These are phyloP conservation scores for Komagataea norvegica DNA, from an alignment of 1,139 yeast genomes.

Conservation along the genomic window DNA sequence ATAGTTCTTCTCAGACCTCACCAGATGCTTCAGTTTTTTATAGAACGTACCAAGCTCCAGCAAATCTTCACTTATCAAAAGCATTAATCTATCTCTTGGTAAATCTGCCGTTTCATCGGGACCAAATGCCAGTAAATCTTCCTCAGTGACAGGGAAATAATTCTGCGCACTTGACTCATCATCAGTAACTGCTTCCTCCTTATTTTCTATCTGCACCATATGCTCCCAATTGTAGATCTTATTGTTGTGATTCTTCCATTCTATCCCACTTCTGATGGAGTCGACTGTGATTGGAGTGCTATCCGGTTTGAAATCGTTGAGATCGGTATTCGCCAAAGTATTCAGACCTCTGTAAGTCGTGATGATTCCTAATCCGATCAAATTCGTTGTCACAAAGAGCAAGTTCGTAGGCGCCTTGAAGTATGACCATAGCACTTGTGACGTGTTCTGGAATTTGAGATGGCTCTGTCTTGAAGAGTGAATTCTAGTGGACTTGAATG, in stretches of 20 bases:
- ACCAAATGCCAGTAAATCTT: slow-evolving; percentile 4
- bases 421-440: slow-evolving; percentile 19
- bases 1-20: not conserved
- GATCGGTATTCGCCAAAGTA: slow-evolving; percentile 7
- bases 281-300: not conserved
- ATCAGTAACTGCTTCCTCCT: not conserved
- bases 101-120: slow-evolving; percentile 2
- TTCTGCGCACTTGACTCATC: not conserved
- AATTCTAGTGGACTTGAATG: slow-evolving; percentile 6
- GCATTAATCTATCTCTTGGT: slow-evolving; percentile 6
- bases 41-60: slow-evolving; percentile 1
- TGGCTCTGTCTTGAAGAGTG: not conserved
- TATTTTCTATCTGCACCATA: not conserved
- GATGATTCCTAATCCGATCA: slow-evolving; percentile 18
- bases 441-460: slow-evolving; percentile 4
- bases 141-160: slow-evolving; percentile 3
- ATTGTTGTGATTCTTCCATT: slow-evolving; percentile 4
- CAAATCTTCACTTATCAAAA: slow-evolving; percentile 3
- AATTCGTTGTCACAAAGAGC: slow-evolving; percentile 18
- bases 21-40: not conserved
- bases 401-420: slow-evolving; percentile 23
- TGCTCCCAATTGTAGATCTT: slow-evolving; percentile 1
- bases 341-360: slow-evolving; percentile 17
- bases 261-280: not conserved
- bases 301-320: not conserved